Conservation (phyloP, 148 eudicot species). For the Arbutus unedo region DNA sequence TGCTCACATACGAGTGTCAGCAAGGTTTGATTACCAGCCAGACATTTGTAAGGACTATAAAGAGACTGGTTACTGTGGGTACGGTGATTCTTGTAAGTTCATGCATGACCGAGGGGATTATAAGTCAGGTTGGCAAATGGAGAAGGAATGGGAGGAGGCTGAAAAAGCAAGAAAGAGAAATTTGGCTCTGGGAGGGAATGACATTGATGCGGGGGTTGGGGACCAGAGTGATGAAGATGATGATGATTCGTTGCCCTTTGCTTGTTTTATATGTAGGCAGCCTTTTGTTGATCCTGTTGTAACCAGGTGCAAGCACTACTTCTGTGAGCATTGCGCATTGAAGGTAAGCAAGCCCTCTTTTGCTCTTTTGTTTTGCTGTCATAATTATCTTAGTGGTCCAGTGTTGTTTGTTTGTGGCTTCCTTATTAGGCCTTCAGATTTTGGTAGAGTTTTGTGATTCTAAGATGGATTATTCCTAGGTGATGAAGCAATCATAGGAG, state of each 20-base stretch:
- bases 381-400: background rate
- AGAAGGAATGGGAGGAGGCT: constrained; percentile 84
- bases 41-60: constrained; percentile 92
- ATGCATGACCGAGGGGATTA: constrained; percentile 96
- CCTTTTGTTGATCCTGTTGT: constrained; percentile 84
- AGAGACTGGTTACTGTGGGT: constrained; percentile 94
- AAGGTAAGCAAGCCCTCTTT: constrained; percentile 38
- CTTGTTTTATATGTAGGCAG: constrained; percentile 72
- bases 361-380: background rate
- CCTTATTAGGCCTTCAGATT: background rate
- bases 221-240: constrained; percentile 50
- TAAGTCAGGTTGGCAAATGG: constrained; percentile 95
- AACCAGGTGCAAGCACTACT: constrained; percentile 86
- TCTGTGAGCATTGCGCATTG: constrained; percentile 82
- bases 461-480: background rate
- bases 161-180: constrained; percentile 77
- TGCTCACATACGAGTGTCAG: constrained; percentile 84
- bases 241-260: constrained; percentile 70
- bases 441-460: background rate
- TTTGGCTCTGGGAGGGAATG: constrained; percentile 63
- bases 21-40: constrained; percentile 96
- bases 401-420: background rate
- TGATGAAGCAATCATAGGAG: background rate
- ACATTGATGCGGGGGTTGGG: constrained; percentile 38
- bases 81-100: constrained; percentile 95